Conservation (phyloP, 2,329 filamentous ascomycete genomes). For the Penicillium sp. region DNA sequence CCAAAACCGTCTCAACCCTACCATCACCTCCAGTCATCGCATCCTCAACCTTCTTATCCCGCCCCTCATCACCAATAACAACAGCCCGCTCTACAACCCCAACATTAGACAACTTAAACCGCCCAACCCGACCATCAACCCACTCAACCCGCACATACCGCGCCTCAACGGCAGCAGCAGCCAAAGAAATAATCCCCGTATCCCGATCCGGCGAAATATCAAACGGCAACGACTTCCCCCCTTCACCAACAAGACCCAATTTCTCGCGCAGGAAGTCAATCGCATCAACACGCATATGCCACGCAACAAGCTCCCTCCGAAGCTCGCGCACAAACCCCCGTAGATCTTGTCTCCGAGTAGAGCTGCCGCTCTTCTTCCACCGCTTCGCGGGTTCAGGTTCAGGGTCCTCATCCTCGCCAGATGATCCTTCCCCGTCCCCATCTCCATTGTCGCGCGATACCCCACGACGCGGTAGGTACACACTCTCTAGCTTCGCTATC, state of each 20-base stretch:
- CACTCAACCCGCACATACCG: slow-evolving; percentile 45
- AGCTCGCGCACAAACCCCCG: slow-evolving; percentile 38
- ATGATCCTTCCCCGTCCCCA: not conserved
- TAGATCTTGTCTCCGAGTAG: slow-evolving; percentile 36
- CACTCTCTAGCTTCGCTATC: slow-evolving; percentile 36
- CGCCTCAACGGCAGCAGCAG: slow-evolving; percentile 38
- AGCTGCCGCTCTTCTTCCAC: not conserved
- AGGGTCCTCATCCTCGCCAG: slow-evolving; percentile 10
- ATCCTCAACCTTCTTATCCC: slow-evolving; percentile 39
- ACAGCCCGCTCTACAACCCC: slow-evolving; percentile 44
- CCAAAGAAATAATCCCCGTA: slow-evolving; percentile 37
- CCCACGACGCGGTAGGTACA: slow-evolving; percentile 31
- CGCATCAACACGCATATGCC: slow-evolving; percentile 42
- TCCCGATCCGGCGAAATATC: slow-evolving; percentile 23
- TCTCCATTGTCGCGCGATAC: not conserved
- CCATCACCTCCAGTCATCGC: slow-evolving; percentile 36
- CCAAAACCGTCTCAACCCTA: slow-evolving; percentile 35
- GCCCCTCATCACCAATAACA: slow-evolving; percentile 41
- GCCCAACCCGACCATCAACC: slow-evolving; percentile 44
- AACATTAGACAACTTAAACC: slow-evolving; percentile 42
- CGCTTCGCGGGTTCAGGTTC: slow-evolving; percentile 22
- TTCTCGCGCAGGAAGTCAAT: slow-evolving; percentile 35
- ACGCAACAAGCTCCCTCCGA: slow-evolving; percentile 42
- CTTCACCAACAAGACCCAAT: slow-evolving; percentile 28
- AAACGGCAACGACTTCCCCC: slow-evolving; percentile 11